phyloP scores from a whole-genome alignment of 2,329 filamentous ascomycete species.

The Fusarium succisae region DNA sequence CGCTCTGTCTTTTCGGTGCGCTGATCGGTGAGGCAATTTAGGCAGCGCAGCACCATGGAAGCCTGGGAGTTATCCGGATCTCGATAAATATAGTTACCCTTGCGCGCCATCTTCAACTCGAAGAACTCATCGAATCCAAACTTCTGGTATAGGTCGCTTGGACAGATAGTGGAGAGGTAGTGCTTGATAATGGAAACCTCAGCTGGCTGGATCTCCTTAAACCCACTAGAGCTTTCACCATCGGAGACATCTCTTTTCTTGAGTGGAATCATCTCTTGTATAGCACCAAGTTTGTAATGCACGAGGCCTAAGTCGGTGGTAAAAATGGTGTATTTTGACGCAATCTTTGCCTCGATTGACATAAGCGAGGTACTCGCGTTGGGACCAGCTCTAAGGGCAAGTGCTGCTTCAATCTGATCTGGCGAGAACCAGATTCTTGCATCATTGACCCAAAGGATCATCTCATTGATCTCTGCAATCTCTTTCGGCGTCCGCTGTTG shows the following conservation, averaged over 20 bases:
- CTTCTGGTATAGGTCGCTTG: background rate
- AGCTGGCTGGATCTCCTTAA: background rate
- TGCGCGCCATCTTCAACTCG: background rate
- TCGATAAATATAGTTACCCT: background rate
- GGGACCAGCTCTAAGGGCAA: background rate
- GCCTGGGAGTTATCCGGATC: background rate
- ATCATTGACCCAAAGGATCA: background rate
- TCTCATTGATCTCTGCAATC: background rate
- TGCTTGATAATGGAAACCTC: background rate
- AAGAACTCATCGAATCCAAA: background rate
- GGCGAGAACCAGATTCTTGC: background rate
- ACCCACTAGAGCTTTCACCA: background rate
- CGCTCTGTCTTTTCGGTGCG: background rate
- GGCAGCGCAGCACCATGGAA: background rate
- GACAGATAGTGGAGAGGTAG: background rate
- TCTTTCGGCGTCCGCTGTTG: background rate
- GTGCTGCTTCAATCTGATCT: background rate
- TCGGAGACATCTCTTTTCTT: background rate
- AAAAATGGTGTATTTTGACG: background rate
- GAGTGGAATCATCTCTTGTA: background rate
- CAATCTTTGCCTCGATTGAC: background rate
- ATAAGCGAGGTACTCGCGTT: background rate
- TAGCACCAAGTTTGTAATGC: background rate
- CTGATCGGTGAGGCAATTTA: background rate
- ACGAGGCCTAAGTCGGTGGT: background rate